Evolutionary conservation across 129 eudicot species (phyloP).

Genomic region (Smallanthus sonchifolius): DNA sequence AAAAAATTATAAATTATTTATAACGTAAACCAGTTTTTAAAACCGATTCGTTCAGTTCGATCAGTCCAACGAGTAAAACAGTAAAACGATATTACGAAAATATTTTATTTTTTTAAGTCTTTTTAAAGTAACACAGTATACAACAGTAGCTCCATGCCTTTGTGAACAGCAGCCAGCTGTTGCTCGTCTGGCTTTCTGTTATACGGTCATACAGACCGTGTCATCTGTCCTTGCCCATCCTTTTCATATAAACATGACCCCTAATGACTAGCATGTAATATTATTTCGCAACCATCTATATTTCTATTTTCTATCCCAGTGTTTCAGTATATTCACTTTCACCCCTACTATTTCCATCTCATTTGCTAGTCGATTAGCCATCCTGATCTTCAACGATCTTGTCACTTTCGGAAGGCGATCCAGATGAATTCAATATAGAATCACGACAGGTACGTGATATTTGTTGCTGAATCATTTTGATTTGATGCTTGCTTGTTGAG

Average conservation of each 20-base stretch:
- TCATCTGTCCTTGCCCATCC: slow-evolving; percentile 24
- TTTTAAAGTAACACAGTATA: too few species aligned
- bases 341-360: neutral
- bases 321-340: neutral
- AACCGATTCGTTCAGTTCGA: too few species aligned
- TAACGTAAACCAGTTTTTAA: too few species aligned
- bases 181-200: slow-evolving; percentile 31
- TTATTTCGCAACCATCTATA: slow-evolving; percentile 12
- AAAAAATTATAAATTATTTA: too few species aligned
- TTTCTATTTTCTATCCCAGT: slow-evolving; percentile 16
- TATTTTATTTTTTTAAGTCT: too few species aligned
- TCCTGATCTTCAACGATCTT: neutral
- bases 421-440: too few species aligned
- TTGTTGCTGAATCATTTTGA: too few species aligned
- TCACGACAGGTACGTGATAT: too few species aligned
- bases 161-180: slow-evolving; percentile 27
- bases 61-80: too few species aligned
- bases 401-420: neutral
- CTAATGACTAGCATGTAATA: slow-evolving; percentile 11
- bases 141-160: slow-evolving; percentile 19
- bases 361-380: neutral
- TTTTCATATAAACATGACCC: slow-evolving; percentile 12
- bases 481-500: too few species aligned
- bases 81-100: too few species aligned
- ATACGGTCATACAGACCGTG: slow-evolving; percentile 24